Evolutionary conservation across 192 early-diverging fungal species (phyloP), one percentile per base, ranked within the genome.

Genomic region (Lobulomyces angularis): DNA sequence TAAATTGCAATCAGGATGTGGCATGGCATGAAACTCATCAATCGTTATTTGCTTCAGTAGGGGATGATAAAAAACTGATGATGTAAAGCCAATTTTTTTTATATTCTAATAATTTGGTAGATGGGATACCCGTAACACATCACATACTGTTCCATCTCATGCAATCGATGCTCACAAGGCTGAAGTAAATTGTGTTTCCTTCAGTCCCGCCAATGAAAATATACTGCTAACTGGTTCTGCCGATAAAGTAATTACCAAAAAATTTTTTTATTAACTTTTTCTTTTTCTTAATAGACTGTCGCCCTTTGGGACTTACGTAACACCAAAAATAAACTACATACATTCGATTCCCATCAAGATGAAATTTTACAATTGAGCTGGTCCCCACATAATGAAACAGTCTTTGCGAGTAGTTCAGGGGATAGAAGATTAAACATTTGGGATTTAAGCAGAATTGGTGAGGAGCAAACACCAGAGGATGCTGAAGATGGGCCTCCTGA

Each of bases 401-500:
- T 95, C 27, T 66, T 98, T 37, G 91, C 88, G 3, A 84, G 84
- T n/a, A 87, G 88, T 8, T 74, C 77, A 51, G 79, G 77, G 24
- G 91, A 95, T 64, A 75, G 90, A 22, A 65, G 94, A 12, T 73
- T 95, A 41, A 80, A 86, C 44, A 79, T 98, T 8, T 98, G 94
- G 94, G 94, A 98, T 51, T 48, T 94, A 48, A 79, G 75, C 36
- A 67, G 86, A 16, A 95, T 98, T 52, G 94, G 90, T 35, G 83
- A 90, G 47, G 90, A 94, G 56, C 90, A 92, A 61, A 76, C 82
- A 0, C 65, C 87, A 5, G 88, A 95, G 52, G 91, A 98, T 64
- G 85, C 86, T n/a, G 91, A 94, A 56, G 89, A 94, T 52, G 91
- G 91, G 6, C 91, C 90, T 23, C 90, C 94, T 5, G 94, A 98